Evolutionary conservation across 164 flowering plant genomes (phyloP).

Genomic region (Tinospora cordifolia): DNA sequence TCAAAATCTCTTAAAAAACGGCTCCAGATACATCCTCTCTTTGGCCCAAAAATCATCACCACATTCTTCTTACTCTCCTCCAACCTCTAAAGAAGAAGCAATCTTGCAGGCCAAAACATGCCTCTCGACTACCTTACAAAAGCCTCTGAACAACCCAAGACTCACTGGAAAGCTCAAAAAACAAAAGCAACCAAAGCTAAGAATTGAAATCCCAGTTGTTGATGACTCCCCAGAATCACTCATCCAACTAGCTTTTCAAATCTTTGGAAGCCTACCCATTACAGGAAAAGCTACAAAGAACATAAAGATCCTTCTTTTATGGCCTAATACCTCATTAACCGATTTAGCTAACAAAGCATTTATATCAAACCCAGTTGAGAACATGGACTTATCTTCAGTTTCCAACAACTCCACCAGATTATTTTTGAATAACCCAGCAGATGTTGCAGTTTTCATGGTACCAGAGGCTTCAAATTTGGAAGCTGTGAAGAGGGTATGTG

Average conservation of each 20-base stretch:
- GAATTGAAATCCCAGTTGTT: slow-evolving; percentile 70
- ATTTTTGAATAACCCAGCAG: slow-evolving; percentile 39
- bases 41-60: slow-evolving; percentile 24
- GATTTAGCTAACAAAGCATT: slow-evolving; percentile 34
- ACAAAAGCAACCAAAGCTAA: slow-evolving; percentile 55
- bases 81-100: slow-evolving; percentile 74
- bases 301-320: slow-evolving; percentile 39
- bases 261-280: slow-evolving; percentile 47
- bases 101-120: slow-evolving; percentile 72
- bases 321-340: slow-evolving; percentile 40
- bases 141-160: slow-evolving; percentile 66
- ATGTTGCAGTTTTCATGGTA: slow-evolving; percentile 55
- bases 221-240: slow-evolving; percentile 63
- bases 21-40: slow-evolving; percentile 10
- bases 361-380: slow-evolving; percentile 25
- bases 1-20: slow-evolving; percentile 7
- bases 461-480: slow-evolving; percentile 46
- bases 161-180: slow-evolving; percentile 69
- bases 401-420: slow-evolving; percentile 18
- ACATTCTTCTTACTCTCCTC: slow-evolving; percentile 46
- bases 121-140: slow-evolving; percentile 53
- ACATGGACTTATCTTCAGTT: slow-evolving; percentile 33
- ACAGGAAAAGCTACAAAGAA: slow-evolving; percentile 41
- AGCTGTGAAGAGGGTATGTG: slow-evolving; percentile 30
- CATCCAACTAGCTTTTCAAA: slow-evolving; percentile 41